These are phyloP conservation scores for Fusarium pilosicola DNA, from an alignment of 2,329 filamentous ascomycete species.

Conservation along the genomic window DNA sequence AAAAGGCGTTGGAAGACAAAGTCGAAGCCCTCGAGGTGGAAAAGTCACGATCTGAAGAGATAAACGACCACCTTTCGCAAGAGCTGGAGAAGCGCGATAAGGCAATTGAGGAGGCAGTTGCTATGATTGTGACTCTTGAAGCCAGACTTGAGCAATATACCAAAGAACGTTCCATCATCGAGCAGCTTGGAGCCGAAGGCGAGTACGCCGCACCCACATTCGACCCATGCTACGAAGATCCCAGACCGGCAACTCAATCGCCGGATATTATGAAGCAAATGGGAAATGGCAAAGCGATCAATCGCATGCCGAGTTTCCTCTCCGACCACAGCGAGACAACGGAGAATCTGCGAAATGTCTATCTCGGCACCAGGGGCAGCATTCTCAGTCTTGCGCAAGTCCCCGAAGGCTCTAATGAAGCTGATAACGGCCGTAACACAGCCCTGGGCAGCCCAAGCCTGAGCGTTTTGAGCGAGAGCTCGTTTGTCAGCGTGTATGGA, in stretches of 20 bases:
- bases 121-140: conserved; percentile 74
- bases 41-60: conserved; percentile 63
- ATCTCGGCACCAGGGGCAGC: conserved; percentile 62
- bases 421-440: conserved; percentile 39
- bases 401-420: conserved; percentile 50
- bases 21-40: conserved; percentile 65
- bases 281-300: conserved; percentile 54
- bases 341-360: conserved; percentile 69
- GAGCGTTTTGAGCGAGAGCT: conserved; percentile 74
- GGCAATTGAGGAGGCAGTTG: conserved; percentile 75
- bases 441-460: conserved; percentile 67
- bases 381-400: conserved; percentile 61
- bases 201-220: conserved; percentile 48
- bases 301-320: conserved; percentile 72
- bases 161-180: conserved; percentile 64
- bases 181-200: conserved; percentile 58
- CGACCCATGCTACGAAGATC: conserved; percentile 42
- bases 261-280: conserved; percentile 36
- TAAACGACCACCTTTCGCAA: conserved; percentile 66
- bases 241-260: conserved; percentile 24
- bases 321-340: conserved; percentile 69
- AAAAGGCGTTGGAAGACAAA: conserved; percentile 66
- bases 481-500: conserved; percentile 73
- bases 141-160: conserved; percentile 65
- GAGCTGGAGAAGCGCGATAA: conserved; percentile 76